Evolutionary conservation across 495 filamentous ascomycete species (phyloP).

Genomic region (Thozetella sp.): DNA sequence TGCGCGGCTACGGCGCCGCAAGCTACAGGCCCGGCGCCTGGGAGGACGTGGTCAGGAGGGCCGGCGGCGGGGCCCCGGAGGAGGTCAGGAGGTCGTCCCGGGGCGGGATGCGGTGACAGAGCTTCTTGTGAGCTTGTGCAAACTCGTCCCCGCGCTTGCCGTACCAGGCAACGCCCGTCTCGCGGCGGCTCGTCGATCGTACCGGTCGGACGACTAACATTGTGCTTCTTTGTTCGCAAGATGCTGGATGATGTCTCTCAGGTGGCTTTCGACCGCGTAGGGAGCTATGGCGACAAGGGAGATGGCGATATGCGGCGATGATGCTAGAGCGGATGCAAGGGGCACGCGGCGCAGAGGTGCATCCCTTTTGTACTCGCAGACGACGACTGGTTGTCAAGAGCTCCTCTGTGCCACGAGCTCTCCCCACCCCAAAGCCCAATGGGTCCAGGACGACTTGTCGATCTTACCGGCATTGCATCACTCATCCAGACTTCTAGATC

Average conservation of each 20-base stretch:
- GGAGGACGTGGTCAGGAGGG: conserved; percentile 11
- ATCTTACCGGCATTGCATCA: not conserved
- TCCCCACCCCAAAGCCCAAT: too few relatives aligned
- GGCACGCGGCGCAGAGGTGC: too few relatives aligned
- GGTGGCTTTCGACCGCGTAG: not conserved
- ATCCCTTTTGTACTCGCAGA: too few relatives aligned
- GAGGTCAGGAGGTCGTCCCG: conserved; percentile 8
- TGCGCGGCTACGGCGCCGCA: not conserved
- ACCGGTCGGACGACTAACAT: conserved; percentile 20
- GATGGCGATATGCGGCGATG: not conserved
- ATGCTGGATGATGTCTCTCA: not conserved
- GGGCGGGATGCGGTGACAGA: conserved; percentile 8
- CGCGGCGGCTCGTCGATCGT: conserved; percentile 23
- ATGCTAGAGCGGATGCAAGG: not conserved
- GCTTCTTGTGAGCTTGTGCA: conserved; percentile 14
- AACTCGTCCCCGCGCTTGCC: conserved; percentile 22
- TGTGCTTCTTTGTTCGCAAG: not conserved
- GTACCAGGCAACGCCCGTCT: conserved; percentile 20
- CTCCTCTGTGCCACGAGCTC: too few relatives aligned
- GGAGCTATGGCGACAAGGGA: not conserved
- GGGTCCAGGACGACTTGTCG: too few relatives aligned
- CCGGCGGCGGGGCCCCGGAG: conserved; percentile 9
- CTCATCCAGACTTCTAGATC: too few relatives aligned
- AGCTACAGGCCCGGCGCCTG: conserved; percentile 8
- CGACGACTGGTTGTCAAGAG: too few relatives aligned